Percentiles rank a stretch among this genome's conserved stretches.
Conservation (phyloP, 1,284 basidiomycete genomes). For the Ceratobasidium sp. region DNA sequence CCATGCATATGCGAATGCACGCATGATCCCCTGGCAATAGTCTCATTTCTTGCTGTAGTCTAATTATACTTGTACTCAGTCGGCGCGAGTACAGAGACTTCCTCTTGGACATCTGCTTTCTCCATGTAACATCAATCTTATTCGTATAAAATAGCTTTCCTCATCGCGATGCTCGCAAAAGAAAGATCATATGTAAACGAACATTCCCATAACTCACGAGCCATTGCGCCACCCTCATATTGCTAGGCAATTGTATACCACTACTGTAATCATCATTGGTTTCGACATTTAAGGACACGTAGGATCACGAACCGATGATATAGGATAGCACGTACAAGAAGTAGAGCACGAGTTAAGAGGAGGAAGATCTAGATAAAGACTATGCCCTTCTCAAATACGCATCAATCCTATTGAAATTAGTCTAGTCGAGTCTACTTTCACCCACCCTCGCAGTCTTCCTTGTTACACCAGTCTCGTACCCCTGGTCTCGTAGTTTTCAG, state of each 20-base stretch:
- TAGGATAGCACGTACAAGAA: conserved; percentile 12
- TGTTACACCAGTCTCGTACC: too few species aligned
- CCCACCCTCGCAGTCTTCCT: too few species aligned
- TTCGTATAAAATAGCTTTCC: not conserved
- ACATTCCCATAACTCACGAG: not conserved
- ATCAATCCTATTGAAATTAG: too few species aligned
- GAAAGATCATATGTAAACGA: too few species aligned
- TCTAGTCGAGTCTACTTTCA: too few species aligned
- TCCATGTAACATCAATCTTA: not conserved
- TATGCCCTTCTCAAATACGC: too few species aligned
- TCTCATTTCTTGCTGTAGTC: not conserved
- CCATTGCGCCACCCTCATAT: not conserved
- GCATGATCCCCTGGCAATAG: too few species aligned
- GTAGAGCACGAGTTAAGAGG: not conserved
- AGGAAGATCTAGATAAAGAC: too few species aligned
- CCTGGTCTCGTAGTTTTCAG: too few species aligned
- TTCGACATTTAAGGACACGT: not conserved
- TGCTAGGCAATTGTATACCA: not conserved
- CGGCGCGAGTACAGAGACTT: conserved; percentile 1
- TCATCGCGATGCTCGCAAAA: too few species aligned
- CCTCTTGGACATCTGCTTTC: not conserved
- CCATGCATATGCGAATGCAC: too few species aligned
- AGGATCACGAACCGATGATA: not conserved
- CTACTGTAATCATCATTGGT: too few species aligned
- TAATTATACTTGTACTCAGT: conserved; percentile 5